These are phyloP conservation scores for Olyra latifolia DNA, from an alignment of 176 grass and related monocot genomes.

Conservation along the genomic window DNA sequence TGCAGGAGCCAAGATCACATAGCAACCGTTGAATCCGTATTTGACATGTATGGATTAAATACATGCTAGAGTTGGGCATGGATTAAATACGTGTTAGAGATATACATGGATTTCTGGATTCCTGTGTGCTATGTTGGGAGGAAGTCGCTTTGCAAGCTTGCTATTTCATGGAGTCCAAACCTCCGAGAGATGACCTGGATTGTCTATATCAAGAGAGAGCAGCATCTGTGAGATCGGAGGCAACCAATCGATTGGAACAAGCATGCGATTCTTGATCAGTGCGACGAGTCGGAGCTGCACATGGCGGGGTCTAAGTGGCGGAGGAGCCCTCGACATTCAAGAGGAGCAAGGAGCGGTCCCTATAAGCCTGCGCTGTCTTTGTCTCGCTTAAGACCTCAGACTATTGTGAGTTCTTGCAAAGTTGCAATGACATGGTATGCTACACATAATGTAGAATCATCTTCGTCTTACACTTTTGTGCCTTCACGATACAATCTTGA, in stretches of 20 bases:
- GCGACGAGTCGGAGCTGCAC: constrained; percentile 31
- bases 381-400: constrained; percentile 45
- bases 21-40: too few relatives aligned
- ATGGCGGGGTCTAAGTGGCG: neutral
- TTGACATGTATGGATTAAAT: too few relatives aligned
- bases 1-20: too few relatives aligned
- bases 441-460: neutral
- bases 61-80: too few relatives aligned
- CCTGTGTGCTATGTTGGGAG: too few relatives aligned
- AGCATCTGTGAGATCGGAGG: neutral
- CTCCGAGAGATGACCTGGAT: too few relatives aligned
- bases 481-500: constrained; percentile 9
- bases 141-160: too few relatives aligned
- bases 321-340: constrained; percentile 11
- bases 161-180: too few relatives aligned
- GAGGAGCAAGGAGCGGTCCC: constrained; percentile 41
- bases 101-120: too few relatives aligned
- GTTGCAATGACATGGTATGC: neutral
- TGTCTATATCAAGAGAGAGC: neutral
- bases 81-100: too few relatives aligned
- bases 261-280: constrained; percentile 34
- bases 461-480: neutral
- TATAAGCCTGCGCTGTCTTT: constrained; percentile 47
- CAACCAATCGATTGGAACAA: constrained; percentile 34
- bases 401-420: constrained; percentile 46